Evolutionary conservation across 23 red algal species (phyloP).

Genomic region (Gracilariopsis chorda): DNA sequence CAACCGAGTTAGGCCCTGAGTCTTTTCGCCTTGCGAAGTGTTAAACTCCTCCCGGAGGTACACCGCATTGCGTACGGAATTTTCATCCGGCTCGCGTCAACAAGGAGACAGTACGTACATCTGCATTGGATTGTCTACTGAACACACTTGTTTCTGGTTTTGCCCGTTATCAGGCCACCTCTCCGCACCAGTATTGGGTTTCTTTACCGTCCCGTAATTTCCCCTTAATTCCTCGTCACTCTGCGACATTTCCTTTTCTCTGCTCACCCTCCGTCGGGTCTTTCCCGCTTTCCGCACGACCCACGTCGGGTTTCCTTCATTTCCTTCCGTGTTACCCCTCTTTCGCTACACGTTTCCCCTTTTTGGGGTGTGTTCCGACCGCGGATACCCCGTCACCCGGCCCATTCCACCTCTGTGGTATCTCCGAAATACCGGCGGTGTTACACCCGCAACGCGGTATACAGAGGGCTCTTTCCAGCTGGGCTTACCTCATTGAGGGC

Average conservation of each 20-base stretch:
- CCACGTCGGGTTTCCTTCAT: not conserved
- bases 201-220: too few relatives aligned
- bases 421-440: not conserved
- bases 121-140: too few relatives aligned
- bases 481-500: not conserved
- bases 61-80: too few relatives aligned
- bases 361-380: not conserved
- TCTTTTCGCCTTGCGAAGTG: not conserved
- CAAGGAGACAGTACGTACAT: too few relatives aligned
- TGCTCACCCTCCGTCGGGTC: not conserved
- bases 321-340: not conserved
- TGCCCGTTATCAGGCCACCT: not conserved
- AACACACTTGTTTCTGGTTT: not conserved
- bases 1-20: not conserved
- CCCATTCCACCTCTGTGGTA: not conserved
- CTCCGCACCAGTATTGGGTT: not conserved
- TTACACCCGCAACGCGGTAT: not conserved
- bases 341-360: not conserved
- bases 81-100: too few relatives aligned
- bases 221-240: too few relatives aligned
- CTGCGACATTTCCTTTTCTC: too few relatives aligned
- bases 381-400: not conserved
- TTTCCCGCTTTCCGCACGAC: not conserved
- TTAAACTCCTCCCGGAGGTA: not conserved
- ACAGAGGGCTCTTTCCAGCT: not conserved